Evolutionary conservation across 768 basidiomycete genomes (phyloP), one percentile per base, ranked within the genome.

Genomic region (Rhodotorula diobovata): DNA sequence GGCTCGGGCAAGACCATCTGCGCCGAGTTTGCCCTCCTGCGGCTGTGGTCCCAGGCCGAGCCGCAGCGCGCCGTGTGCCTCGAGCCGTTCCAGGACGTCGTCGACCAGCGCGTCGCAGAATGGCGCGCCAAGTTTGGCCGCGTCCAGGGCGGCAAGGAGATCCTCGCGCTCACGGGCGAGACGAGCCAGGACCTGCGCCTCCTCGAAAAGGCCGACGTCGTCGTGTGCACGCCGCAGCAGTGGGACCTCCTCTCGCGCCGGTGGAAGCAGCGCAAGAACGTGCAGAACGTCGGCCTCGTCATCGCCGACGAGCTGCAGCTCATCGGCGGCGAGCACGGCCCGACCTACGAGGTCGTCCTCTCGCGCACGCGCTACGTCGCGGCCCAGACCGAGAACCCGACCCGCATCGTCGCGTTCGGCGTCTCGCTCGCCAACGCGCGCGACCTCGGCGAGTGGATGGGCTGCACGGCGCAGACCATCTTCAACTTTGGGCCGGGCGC

Each of bases 401-500:
- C 94, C 0, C 87, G 96, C 45, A 90, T 98, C 67, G 91, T 99
- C 53, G 94, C 93, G 0, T 93, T 92, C 76, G 89, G 91, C 71
- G 94, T 96, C 2, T 96, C 95, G 2, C 84, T 99, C 25, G 91
- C 96, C 30, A 97, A 98, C 77, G 95, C 95, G 4, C 86, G 91
- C 28, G 96, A 97, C 79, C 84, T 99, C 0, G 93, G 94, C 35
- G 93, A 98, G 78, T 99, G 96, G 96, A 91, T 99, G 81, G 95
- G 93, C 45, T 93, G 90, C 0, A 89, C 89, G 2, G 88, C 90
- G 7, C 93, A 96, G 78, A 90, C 90, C 4, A 90, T 96, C 75
- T 99, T 98, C 87, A 99, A 97, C 82, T 96, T 99, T 81, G 89
- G 93, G 0, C 93, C 94, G 0, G 92, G 92, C 76, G 93, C 94